These are phyloP conservation scores for Dictyostelium discoideum DNA, from an alignment of 78 protist species.

Conservation along the genomic window DNA sequence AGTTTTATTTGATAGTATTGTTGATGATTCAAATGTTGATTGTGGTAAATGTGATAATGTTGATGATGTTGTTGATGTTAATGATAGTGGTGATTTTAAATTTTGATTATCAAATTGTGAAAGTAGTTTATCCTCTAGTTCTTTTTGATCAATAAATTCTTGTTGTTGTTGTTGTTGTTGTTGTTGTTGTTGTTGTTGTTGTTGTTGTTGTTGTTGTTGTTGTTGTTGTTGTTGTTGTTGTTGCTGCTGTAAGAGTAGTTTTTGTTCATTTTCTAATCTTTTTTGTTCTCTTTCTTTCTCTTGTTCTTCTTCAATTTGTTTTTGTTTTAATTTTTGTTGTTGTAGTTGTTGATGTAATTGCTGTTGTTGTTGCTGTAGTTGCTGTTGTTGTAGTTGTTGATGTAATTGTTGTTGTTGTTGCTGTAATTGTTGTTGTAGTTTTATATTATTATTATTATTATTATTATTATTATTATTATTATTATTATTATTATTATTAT, in stretches of 20 bases:
- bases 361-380: background rate
- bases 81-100: background rate
- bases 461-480: background rate
- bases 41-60: background rate
- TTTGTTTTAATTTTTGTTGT: background rate
- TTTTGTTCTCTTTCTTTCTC: background rate
- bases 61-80: no score
- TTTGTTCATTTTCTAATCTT: background rate
- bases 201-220: conserved; percentile 12
- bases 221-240: conserved; percentile 4
- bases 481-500: background rate
- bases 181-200: background rate
- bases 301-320: background rate
- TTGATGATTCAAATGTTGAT: background rate
- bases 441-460: no score
- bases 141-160: background rate
- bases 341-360: background rate
- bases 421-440: background rate
- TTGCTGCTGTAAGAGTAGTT: background rate
- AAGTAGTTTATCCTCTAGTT: background rate
- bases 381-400: background rate
- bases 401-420: conserved; percentile 18
- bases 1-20: background rate
- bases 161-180: background rate
- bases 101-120: background rate